Evolutionary conservation across 2,329 filamentous ascomycete species (phyloP).

Genomic region (Blumeriella jaapii): DNA sequence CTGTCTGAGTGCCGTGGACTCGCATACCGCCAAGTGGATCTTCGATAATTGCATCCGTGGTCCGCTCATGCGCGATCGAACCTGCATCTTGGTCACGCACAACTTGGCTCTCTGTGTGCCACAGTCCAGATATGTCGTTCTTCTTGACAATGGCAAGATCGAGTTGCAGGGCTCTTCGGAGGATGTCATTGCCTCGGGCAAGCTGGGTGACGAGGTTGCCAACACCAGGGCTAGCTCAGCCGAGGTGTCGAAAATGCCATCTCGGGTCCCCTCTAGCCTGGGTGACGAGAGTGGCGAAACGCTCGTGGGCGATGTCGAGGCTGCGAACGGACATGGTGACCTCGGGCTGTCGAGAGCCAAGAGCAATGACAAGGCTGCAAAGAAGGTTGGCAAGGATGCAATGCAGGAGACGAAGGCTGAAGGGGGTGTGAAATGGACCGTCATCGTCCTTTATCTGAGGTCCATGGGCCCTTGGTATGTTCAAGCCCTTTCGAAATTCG

Average conservation of each 20-base stretch:
- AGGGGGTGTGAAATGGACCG: conserved; percentile 78
- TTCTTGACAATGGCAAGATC: conserved; percentile 79
- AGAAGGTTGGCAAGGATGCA: conserved; percentile 38
- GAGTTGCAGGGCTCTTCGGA: conserved; percentile 63
- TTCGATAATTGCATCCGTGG: conserved; percentile 88
- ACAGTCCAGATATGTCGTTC: conserved; percentile 66
- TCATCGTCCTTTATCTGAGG: conserved; percentile 73
- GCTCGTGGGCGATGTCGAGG: conserved; percentile 29
- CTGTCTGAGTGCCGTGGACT: conserved; percentile 91
- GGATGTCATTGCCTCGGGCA: conserved; percentile 76
- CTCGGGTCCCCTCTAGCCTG: conserved; percentile 65
- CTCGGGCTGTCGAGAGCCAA: conserved; percentile 29
- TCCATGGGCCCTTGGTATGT: conserved; percentile 79
- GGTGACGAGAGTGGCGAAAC: conserved; percentile 50
- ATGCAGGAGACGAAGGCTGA: conserved; percentile 69
- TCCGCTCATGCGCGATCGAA: conserved; percentile 76
- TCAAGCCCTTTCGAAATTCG: neutral
- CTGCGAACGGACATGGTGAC: conserved; percentile 36
- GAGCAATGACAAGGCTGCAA: conserved; percentile 23
- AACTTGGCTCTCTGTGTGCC: conserved; percentile 84
- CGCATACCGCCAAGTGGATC: conserved; percentile 96
- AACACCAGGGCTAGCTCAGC: conserved; percentile 64
- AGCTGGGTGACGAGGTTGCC: conserved; percentile 73
- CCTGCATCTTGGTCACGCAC: conserved; percentile 92
- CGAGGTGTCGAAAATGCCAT: conserved; percentile 60